These are phyloP conservation scores for Beauveria varroae DNA, from an alignment of 2,329 filamentous ascomycete species.

Conservation along the genomic window DNA sequence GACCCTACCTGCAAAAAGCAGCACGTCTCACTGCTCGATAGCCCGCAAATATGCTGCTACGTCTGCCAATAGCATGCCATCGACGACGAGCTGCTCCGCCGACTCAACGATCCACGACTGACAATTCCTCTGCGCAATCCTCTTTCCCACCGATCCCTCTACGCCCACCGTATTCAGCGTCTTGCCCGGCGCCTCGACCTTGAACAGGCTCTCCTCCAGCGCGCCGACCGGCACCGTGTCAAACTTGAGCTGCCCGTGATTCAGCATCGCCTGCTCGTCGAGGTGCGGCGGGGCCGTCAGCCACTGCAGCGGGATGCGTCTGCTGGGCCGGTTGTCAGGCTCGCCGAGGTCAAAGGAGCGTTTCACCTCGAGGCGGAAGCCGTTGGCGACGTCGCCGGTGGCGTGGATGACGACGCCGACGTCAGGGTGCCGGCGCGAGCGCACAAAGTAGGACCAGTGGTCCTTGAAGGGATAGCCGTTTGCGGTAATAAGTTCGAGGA, in stretches of 20 bases:
- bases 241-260: slow-evolving; percentile 15
- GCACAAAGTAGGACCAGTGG: slow-evolving; percentile 28
- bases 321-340: slow-evolving; percentile 14
- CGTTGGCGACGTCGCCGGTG: slow-evolving; percentile 23
- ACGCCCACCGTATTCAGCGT: slow-evolving; percentile 11
- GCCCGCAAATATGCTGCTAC: slow-evolving; percentile 20
- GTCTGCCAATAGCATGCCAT: slow-evolving; percentile 19
- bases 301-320: slow-evolving; percentile 24
- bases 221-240: slow-evolving; percentile 19
- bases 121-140: slow-evolving; percentile 24
- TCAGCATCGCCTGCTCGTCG: slow-evolving; percentile 20
- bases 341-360: slow-evolving; percentile 19
- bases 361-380: slow-evolving; percentile 25
- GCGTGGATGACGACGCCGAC: slow-evolving; percentile 25
- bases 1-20: neutral
- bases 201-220: slow-evolving; percentile 20
- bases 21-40: slow-evolving; percentile 18
- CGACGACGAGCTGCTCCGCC: slow-evolving; percentile 21
- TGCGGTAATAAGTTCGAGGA: slow-evolving; percentile 23
- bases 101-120: slow-evolving; percentile 30
- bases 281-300: slow-evolving; percentile 16
- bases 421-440: slow-evolving; percentile 9
- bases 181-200: slow-evolving; percentile 15
- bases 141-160: slow-evolving; percentile 11
- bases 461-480: slow-evolving; percentile 27